Base-by-base conservation (phyloP, 805 yeast species). In the Clavispora phyllophila region DNA sequence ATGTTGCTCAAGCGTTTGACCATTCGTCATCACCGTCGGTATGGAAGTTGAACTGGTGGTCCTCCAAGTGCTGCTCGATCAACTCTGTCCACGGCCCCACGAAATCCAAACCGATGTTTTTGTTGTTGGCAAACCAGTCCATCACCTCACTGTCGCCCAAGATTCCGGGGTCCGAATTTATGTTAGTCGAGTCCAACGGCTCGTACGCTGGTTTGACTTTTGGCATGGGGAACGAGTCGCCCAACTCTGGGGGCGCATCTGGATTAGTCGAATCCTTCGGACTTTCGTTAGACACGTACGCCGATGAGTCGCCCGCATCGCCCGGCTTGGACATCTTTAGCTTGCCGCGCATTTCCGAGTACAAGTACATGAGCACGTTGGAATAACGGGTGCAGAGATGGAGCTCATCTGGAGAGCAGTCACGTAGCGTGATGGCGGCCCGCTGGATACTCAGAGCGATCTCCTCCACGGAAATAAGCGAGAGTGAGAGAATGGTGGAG, bases 381-480 rank as follows among this genome's bases (percentile, higher is more conserved):
- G 89, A 81, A 56, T 87, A 87, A 38, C 95, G 66, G 0, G 87
- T 79, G 58, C 95, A 84, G 25, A 89, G 67, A 65, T 89, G 96
- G 31, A 89, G 67, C 49, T 87, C 95, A 63, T 89, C 96, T 0
- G 96, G 96, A 1, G 95, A 78, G 20, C 96, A 84, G 53, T 86
- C 95, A 43, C 88, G 64, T 29, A 89, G 63, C 1, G 84, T 81
- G 13, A 79, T 72, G 0, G 96, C 91, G 1, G 90, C 82, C 41
- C 74, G 73, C 47, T 82, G 85, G 41, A 89, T 79, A 31, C 81
- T 73, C 20, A 73, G 72, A 13, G 85, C 68, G 13, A 86, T 82
- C 44, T 85, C 91, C 41, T 84, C 88, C 2, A 78, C 72, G 1
- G 88, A 81, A 12, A 84, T 82, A 22, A 81, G 75, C 35, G 86